Base-by-base conservation (phyloP, 371 early-diverging fungal genomes). In the Apophysomyces elegans region DNA sequence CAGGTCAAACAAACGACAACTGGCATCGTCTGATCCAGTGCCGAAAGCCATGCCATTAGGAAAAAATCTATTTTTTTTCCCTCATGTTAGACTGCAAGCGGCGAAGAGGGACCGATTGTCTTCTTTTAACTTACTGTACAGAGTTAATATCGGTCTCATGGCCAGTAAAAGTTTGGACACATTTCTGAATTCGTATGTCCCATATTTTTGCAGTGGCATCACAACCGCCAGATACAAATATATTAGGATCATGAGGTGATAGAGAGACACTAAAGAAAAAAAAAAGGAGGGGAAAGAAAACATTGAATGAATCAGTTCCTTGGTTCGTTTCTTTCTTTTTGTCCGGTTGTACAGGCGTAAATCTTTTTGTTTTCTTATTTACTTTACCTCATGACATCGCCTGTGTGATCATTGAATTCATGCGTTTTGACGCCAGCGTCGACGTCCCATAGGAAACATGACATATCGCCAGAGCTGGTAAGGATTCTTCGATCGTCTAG, bases 121-220 rank as follows among this genome's bases (percentile, higher is more conserved):
- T 26, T 26, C 0, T 26, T 26, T 26, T 26, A 37, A 68, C 74
- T 71, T 77, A 77, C 72, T 96, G 94, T 32, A 98, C 98, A 43
- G 98, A 94, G 73, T 98, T 98, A 72, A 98, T 97, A 79, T 98
- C 99, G 26, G 92, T 91, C 81, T 97, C 98, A 74, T 98, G 99
- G 3, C 98, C 98, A 12, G 90, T 88, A 73, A 98, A 98, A 6
- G 97, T 96, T 73, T 97, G 98, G 32, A 97, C 97, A 70, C 97
- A 98, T 37, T 91, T 88, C 50, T 91, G 94, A 4, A 92, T 90
- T 69, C 99, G 85, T 58, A 98, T 95, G 75, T 98, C 99, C 99
- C 99, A 98, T 11, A 98, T 90, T 76, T 97, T 96, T n/a, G 98
- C 94, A 4, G 97, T 95, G 21, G 97, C 91, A 77, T 98, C 99